Base-by-base conservation (phyloP, 2,329 filamentous ascomycete species). In the Colletotrichum sublineola region DNA sequence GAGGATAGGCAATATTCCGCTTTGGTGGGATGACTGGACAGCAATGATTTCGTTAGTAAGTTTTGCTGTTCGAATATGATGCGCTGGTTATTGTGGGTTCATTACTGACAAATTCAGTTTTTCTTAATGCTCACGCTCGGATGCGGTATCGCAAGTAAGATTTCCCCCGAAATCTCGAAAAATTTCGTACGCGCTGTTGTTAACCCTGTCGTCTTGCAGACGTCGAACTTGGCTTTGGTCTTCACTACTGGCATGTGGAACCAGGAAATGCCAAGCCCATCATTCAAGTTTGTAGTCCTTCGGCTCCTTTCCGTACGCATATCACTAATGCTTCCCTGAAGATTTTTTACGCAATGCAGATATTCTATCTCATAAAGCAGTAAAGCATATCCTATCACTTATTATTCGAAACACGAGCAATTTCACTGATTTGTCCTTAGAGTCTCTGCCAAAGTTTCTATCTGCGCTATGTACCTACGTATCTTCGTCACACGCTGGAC, bases 351-450 rank as follows among this genome's bases (percentile, higher is more conserved):
- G 67, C 55, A 1, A 67, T 63, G 11, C 74, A 78, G 62, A 77
- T 78, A 52, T 63, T 78, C 33, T 79, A 78, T 61, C 69, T 75
- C 8, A 57, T 76, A 29, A 60, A 77, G 56, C 76, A 77, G 64
- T 64, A 11, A 33, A 40, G 24, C 6, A 24, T 4, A 1, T 9
- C 7, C 20, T 2, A 36, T 29, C 5, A 1, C n/a, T 0, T 15
- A 11, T 24, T 14, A 2, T 2, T 11, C 3, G 7, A 1, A 7
- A 24, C 24, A 24, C 24, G 8, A 7, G 14, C 15, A 5, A 18
- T 3, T 2, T 18, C 15, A 50, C 53, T 68, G 2, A 72, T 24
- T 1, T 0, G 15, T 18, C 14, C 8, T 46, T 46, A 72, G 69
- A 20, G 64, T 75, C 12, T 50, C 70, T 1, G 74, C 77, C 12